These are phyloP conservation scores for Massariosphaeria phaeospora DNA, from an alignment of 495 filamentous ascomycete species.

Conservation along the genomic window DNA sequence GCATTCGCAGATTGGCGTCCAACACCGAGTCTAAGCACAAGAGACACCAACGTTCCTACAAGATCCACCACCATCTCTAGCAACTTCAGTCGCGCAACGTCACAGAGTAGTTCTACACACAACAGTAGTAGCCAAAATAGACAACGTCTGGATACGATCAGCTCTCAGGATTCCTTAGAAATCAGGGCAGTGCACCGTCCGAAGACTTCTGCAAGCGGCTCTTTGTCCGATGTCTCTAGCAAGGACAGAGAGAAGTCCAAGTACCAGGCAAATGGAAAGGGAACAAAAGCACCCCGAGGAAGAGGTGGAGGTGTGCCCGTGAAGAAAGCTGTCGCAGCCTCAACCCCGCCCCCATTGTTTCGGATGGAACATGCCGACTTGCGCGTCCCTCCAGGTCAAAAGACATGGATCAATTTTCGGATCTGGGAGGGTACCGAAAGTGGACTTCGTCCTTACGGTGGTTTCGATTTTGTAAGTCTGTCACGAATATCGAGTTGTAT, in stretches of 20 bases:
- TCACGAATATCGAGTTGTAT: background rate
- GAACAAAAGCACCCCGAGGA: slow-evolving; percentile 31
- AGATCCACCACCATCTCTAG: slow-evolving; percentile 23
- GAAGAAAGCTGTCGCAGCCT: slow-evolving; percentile 10
- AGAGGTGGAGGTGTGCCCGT: slow-evolving; percentile 32
- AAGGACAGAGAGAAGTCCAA: slow-evolving; percentile 25
- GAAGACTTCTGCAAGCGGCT: slow-evolving; percentile 17
- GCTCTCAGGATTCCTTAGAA: slow-evolving; percentile 14
- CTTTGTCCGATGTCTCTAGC: slow-evolving; percentile 16
- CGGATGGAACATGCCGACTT: slow-evolving; percentile 14
- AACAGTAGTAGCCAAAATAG: slow-evolving; percentile 7
- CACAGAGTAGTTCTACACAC: slow-evolving; percentile 20
- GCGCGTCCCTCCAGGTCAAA: slow-evolving; percentile 4
- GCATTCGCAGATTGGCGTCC: slow-evolving; percentile 28
- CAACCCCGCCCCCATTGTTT: slow-evolving; percentile 13
- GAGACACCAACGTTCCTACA: slow-evolving; percentile 7
- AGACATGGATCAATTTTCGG: slow-evolving; percentile 30
- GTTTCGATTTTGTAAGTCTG: slow-evolving; percentile 29
- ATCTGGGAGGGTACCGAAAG: slow-evolving; percentile 32
- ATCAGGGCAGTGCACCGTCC: slow-evolving; percentile 3
- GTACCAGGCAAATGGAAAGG: slow-evolving; percentile 30
- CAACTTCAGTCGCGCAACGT: slow-evolving; percentile 19
- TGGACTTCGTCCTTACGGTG: slow-evolving; percentile 26
- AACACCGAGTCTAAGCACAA: slow-evolving; percentile 6
- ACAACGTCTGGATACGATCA: slow-evolving; percentile 8